Evolutionary conservation across 345 rosid species (phyloP).

Genomic region (Capsella bursapastoris): DNA sequence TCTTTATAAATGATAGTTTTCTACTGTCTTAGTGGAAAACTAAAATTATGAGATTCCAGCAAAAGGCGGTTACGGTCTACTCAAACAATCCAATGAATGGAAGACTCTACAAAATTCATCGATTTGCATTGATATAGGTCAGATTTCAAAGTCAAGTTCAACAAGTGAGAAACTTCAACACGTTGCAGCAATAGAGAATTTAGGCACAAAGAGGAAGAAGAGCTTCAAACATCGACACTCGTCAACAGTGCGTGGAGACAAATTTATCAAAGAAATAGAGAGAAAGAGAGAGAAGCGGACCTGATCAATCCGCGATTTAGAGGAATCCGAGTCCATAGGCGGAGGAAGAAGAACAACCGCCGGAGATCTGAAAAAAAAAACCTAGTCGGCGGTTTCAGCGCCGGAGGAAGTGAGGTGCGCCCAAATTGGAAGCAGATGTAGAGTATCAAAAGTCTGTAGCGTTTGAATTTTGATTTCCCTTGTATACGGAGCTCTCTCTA

Average conservation of each 20-base stretch:
- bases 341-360: constrained; percentile 34
- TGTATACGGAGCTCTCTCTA: not conserved
- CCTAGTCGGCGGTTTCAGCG: constrained; percentile 39
- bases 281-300: constrained; percentile 41
- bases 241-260: not conserved
- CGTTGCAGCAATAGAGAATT: constrained; percentile 23
- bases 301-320: constrained; percentile 70
- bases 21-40: not conserved
- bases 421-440: constrained; percentile 23
- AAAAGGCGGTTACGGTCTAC: constrained; percentile 23
- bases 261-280: not conserved
- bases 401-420: constrained; percentile 29
- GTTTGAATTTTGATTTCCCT: constrained; percentile 43
- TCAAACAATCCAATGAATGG: constrained; percentile 14
- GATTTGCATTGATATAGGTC: constrained; percentile 24
- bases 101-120: constrained; percentile 11
- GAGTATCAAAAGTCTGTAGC: constrained; percentile 28
- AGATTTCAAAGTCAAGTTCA: constrained; percentile 10
- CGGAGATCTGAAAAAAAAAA: constrained; percentile 43
- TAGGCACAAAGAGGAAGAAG: constrained; percentile 3
- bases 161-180: constrained; percentile 20
- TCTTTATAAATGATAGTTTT: not conserved
- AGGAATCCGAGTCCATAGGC: constrained; percentile 70
- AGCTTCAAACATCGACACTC: constrained; percentile 8
- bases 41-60: not conserved